phyloP scores from a whole-genome alignment of 2,329 filamentous ascomycete species.

The Pseudocercospora fuligena region DNA sequence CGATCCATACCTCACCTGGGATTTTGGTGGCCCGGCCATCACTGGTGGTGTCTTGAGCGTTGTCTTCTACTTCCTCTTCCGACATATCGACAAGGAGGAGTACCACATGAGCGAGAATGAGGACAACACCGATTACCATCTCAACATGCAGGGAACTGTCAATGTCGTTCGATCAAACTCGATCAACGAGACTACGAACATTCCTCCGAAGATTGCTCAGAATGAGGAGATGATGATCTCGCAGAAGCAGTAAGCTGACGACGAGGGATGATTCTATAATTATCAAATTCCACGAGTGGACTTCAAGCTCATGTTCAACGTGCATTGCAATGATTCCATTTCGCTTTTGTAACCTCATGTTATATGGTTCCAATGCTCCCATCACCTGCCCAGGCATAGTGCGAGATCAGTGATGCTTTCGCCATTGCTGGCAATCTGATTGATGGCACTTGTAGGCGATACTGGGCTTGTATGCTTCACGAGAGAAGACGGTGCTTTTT shows the following conservation, averaged over 20 bases:
- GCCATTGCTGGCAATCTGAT: no score
- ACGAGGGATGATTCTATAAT: no score
- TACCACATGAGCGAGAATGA: conserved; percentile 29
- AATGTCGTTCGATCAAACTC: conserved; percentile 18
- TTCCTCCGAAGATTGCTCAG: conserved; percentile 15
- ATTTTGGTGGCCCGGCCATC: conserved; percentile 56
- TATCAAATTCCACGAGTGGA: no score
- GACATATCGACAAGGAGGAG: conserved; percentile 44
- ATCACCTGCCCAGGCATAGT: no score
- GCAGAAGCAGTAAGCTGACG: conserved; percentile 25
- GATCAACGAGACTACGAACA: conserved; percentile 17
- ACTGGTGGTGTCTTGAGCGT: conserved; percentile 54
- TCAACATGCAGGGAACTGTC: conserved; percentile 16
- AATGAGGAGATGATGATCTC: conserved; percentile 27
- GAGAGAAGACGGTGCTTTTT: no score
- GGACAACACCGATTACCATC: conserved; percentile 21
- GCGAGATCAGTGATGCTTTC: no score
- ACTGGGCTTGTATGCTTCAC: no score
- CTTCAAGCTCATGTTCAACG: no score
- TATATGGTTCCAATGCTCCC: no score
- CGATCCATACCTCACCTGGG: conserved; percentile 56
- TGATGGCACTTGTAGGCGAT: no score
- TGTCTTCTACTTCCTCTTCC: conserved; percentile 56
- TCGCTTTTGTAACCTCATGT: no score
- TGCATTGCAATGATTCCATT: no score